Base-by-base conservation (phyloP, 441 rosid genomes). In the Erodium chrysanthum region DNA sequence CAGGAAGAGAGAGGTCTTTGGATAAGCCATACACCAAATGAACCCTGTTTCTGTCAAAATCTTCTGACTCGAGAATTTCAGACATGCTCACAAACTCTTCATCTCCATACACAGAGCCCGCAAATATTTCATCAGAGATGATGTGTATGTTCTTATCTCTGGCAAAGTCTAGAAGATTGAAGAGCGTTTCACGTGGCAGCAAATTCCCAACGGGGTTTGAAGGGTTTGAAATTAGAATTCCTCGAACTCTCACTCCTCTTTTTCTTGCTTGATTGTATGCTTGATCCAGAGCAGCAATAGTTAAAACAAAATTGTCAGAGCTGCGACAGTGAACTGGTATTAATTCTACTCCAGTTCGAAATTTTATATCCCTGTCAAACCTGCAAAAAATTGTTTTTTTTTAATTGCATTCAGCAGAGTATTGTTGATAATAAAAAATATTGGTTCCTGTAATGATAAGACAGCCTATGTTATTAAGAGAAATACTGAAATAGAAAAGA, bases 191-290 rank as follows among this genome's bases (percentile, higher is more conserved):
- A 21, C 84, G 76, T 3, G 88, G 80, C 37, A 90, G 69, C 64
- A 93, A n/a, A 79, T 82, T 87, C 67, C 98, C 98, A 66, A 88
- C 94, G 50, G 96, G 98, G 74, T 92, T 92, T 14, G 91, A 69
- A 1, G 97, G 98, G 77, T 93, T 90, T 27, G 90, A 86, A 65
- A 90, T 78, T 65, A 93, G 76, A 75, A 93, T 80, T 48, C 97
- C 95, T 3, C 87, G 84, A 65, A 90, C 86, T 73, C 77, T 86
- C 40, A 69, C 8, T 40, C 97, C 98, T 68, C 89, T 78, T 77
- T 90, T 90, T 31, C 35, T 31, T 65, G 92, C 91, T 71, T 86
- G 97, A 74, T 83, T 85, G 69, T 80, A 87, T 27, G 96, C 91
- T 83, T 89, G 95, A 73, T 90, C 92, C 18, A 93, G 73, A 60